Evolutionary conservation across 345 rosid species (phyloP).

Genomic region (Syzygium grande): DNA sequence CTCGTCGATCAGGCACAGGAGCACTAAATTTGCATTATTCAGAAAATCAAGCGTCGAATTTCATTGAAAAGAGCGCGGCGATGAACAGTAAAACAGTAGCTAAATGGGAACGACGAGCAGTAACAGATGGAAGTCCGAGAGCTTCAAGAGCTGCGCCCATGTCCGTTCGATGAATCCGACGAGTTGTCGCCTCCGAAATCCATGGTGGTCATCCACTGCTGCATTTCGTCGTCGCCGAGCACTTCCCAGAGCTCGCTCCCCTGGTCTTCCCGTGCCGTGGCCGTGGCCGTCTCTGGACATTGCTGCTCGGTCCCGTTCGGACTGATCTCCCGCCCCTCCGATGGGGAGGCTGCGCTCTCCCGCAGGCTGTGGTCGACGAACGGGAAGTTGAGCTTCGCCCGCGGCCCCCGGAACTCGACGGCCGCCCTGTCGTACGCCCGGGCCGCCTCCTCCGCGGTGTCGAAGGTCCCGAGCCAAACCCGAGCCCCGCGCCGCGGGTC

Average conservation of each 20-base stretch:
- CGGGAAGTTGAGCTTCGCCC: constrained; percentile 51
- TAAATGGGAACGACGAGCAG: not conserved
- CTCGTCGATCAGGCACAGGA: not conserved
- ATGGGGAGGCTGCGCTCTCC: not conserved
- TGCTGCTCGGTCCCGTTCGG: not conserved
- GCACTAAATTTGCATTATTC: too few species aligned
- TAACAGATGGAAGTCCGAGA: not conserved
- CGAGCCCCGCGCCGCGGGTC: constrained; percentile 68
- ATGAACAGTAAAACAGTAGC: not conserved
- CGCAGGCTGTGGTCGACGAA: constrained; percentile 26
- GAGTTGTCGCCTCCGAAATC: constrained; percentile 42
- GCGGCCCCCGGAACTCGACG: constrained; percentile 35
- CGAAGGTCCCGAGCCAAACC: constrained; percentile 95
- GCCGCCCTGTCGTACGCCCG: constrained; percentile 82
- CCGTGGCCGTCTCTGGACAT: not conserved
- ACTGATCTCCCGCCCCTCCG: not conserved
- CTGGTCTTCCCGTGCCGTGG: not conserved
- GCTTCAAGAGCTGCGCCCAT: not conserved
- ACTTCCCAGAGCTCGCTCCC: constrained; percentile 25
- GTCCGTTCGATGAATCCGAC: constrained; percentile 43
- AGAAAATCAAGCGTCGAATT: not conserved
- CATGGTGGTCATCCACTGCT: constrained; percentile 51
- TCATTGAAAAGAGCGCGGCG: not conserved
- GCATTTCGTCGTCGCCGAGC: constrained; percentile 33
- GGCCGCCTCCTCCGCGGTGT: constrained; percentile 90